phyloP scores from a whole-genome alignment of 2,329 filamentous ascomycete genomes.

The Furcasterigmium furcatum region DNA sequence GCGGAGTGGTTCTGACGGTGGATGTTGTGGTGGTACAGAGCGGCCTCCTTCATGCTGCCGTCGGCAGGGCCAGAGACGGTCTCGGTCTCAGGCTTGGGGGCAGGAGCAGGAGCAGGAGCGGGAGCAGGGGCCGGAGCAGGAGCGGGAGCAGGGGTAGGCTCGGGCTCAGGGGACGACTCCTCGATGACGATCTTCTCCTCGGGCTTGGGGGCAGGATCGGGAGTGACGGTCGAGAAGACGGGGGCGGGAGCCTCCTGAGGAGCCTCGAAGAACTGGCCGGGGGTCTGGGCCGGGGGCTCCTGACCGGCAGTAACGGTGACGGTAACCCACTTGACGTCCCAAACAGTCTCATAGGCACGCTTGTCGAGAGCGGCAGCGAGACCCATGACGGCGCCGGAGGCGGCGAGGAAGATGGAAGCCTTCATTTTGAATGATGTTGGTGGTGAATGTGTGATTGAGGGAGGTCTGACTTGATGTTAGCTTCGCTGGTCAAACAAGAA shows the following conservation, averaged over 20 bases:
- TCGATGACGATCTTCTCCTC: conserved; percentile 5
- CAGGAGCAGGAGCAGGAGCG: conserved; percentile 9
- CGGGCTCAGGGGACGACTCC: conserved; percentile 5
- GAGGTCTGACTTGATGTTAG: conserved; percentile 6
- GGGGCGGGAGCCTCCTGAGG: conserved; percentile 14
- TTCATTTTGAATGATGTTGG: conserved; percentile 39
- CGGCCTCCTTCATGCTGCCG: conserved; percentile 30
- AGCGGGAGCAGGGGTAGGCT: conserved; percentile 7
- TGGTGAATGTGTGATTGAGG: conserved; percentile 1
- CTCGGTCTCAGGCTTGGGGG: conserved; percentile 8
- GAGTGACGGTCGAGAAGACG: conserved; percentile 7
- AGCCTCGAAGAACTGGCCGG: conserved; percentile 17
- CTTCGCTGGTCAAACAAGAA: conserved; percentile 5
- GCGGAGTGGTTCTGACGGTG: conserved; percentile 82
- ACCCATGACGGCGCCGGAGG: conserved; percentile 42
- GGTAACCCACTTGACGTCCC: conserved; percentile 37
- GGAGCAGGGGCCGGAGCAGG: conserved; percentile 10
- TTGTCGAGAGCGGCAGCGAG: conserved; percentile 39
- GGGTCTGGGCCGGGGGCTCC: conserved; percentile 11
- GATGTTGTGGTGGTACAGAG: conserved; percentile 76
- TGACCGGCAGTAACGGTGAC: conserved; percentile 39
- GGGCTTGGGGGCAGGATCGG: conserved; percentile 8
- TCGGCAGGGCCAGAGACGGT: conserved; percentile 12
- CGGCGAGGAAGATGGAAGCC: conserved; percentile 41
- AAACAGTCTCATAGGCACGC: conserved; percentile 34